Conservation (phyloP, 768 basidiomycete species). For the Tephrocybe rancida region DNA sequence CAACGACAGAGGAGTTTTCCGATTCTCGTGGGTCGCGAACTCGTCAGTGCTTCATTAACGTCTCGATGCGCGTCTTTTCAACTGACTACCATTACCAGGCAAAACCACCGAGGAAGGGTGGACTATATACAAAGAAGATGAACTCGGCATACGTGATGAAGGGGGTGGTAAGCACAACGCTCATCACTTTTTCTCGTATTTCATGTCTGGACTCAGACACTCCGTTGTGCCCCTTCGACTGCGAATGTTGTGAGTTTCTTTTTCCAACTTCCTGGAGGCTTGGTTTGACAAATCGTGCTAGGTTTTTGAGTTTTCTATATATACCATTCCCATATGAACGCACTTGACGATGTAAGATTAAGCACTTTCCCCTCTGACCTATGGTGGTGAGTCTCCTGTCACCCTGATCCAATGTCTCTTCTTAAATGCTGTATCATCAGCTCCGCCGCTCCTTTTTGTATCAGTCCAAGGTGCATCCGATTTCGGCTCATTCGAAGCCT, state of each 20-base stretch:
- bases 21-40: slow-evolving; percentile 77
- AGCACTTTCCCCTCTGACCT: too few relatives aligned
- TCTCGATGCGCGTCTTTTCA: slow-evolving; percentile 5
- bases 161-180: slow-evolving; percentile 65
- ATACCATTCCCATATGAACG: not conserved
- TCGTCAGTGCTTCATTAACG: slow-evolving; percentile 47
- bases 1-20: slow-evolving; percentile 45
- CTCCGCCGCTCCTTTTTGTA: too few relatives aligned
- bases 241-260: slow-evolving; percentile 79
- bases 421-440: not conserved
- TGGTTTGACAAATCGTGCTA: slow-evolving; percentile 5
- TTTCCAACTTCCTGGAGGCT: not conserved
- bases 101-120: slow-evolving; percentile 82
- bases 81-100: slow-evolving; percentile 44
- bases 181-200: slow-evolving; percentile 17
- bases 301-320: slow-evolving; percentile 24
- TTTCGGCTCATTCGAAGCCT: slow-evolving; percentile 64
- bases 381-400: slow-evolving; percentile 16
- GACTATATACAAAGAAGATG: slow-evolving; percentile 79
- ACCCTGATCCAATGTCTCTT: slow-evolving; percentile 1
- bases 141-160: slow-evolving; percentile 67
- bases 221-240: slow-evolving; percentile 85
- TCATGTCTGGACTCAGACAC: slow-evolving; percentile 57
- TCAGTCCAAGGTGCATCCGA: not conserved
- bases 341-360: too few relatives aligned